Conservation (phyloP, 2,329 filamentous ascomycete species). For the Ophiostoma novo-ulmi region DNA sequence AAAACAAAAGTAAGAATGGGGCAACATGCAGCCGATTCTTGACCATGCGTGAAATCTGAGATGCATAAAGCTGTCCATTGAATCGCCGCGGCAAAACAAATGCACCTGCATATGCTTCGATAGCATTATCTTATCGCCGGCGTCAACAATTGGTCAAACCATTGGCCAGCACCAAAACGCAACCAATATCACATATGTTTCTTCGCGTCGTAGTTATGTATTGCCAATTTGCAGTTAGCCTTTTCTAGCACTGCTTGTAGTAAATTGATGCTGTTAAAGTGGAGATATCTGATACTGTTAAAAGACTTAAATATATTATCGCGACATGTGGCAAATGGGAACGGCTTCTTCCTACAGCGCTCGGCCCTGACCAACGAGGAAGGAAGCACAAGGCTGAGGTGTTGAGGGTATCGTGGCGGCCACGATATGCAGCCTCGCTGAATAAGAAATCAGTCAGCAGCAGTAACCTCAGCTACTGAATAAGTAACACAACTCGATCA, state of each 20-base stretch:
- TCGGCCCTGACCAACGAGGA: background rate
- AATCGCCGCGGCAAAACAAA: background rate
- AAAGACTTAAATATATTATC: background rate
- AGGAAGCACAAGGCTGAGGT: background rate
- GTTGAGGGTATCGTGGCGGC: background rate
- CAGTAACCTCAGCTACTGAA: background rate
- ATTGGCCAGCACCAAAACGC: too few relatives aligned
- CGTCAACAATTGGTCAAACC: too few relatives aligned
- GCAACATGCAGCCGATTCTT: background rate
- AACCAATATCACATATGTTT: too few relatives aligned
- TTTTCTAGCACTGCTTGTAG: background rate
- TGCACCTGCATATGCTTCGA: background rate
- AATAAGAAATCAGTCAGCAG: background rate
- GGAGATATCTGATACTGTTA: background rate
- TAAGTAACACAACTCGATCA: background rate
- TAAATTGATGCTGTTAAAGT: background rate
- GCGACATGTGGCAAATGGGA: constrained; percentile 7
- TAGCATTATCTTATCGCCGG: background rate
- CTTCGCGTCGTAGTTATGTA: too few relatives aligned
- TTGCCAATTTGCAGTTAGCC: background rate
- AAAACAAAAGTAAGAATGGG: background rate
- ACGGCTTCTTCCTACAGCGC: background rate
- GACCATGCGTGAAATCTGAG: background rate
- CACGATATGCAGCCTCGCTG: background rate
- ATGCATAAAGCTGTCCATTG: background rate